These are phyloP conservation scores for Zygosaccharomyces lentus DNA, from an alignment of 805 yeast species.

Conservation along the genomic window DNA sequence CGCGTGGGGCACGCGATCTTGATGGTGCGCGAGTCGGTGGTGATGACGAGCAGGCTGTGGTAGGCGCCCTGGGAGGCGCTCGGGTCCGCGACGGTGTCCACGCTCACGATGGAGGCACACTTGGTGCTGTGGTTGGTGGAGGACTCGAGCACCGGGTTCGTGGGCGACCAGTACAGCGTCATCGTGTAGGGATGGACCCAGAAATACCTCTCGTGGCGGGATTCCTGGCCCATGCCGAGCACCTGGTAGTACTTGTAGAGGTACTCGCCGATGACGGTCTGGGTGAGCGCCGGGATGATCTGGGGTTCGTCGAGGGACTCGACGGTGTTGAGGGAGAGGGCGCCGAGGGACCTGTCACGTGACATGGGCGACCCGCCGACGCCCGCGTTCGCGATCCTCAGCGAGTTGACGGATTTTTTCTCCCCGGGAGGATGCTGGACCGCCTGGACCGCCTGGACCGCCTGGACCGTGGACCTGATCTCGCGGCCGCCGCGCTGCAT, in stretches of 20 bases:
- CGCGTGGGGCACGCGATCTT: conserved; percentile 85
- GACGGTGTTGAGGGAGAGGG: conserved; percentile 45
- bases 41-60: conserved; percentile 76
- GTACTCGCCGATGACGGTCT: conserved; percentile 90
- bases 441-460: not conserved
- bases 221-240: conserved; percentile 65
- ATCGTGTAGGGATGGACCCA: conserved; percentile 95
- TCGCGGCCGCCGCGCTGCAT: not conserved
- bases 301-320: conserved; percentile 63
- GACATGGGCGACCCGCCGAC: conserved; percentile 3
- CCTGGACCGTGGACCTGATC: not conserved
- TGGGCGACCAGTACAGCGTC: conserved; percentile 83
- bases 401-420: not conserved
- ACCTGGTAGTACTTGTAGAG: conserved; percentile 79
- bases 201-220: conserved; percentile 85
- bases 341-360: conserved; percentile 31
- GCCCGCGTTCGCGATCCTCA: too few species aligned
- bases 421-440: not conserved
- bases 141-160: conserved; percentile 70
- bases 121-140: conserved; percentile 64
- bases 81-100: conserved; percentile 75
- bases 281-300: conserved; percentile 83
- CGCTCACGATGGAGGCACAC: conserved; percentile 74
- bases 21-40: conserved; percentile 59
- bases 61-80: conserved; percentile 90